Percentiles rank a stretch among this genome's conserved stretches.
Conservation (phyloP, 331 rosid species). For the Quercus phellos region DNA sequence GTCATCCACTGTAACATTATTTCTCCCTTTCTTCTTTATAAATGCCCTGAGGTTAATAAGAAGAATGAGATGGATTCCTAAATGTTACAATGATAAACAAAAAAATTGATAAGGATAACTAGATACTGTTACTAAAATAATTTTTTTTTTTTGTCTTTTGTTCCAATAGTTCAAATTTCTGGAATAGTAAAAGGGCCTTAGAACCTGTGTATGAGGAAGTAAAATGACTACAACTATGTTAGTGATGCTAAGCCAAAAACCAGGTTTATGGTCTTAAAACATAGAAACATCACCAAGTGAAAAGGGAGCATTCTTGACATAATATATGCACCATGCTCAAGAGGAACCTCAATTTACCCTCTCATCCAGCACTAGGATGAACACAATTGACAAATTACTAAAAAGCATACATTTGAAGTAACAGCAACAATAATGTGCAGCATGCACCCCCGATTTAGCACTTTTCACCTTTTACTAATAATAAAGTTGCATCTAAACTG, state of each 20-base stretch:
- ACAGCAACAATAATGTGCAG: not conserved
- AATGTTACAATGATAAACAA: not conserved
- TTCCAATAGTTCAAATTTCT: not conserved
- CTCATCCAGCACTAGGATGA: not conserved
- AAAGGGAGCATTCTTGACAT: not conserved
- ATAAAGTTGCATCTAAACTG: not conserved
- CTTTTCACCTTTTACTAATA: not conserved
- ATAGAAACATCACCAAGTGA: not conserved
- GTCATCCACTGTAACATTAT: constrained; percentile 75
- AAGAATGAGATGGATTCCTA: constrained; percentile 7
- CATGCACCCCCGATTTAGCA: not conserved
- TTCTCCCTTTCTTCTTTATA: constrained; percentile 83
- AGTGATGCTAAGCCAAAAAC: not conserved
- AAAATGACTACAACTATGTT: no score
- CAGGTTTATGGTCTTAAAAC: not conserved
- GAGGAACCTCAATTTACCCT: not conserved
- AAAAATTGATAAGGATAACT: not conserved
- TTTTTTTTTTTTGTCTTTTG: not conserved
- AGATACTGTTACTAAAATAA: constrained; percentile 4
- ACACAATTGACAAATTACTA: not conserved
- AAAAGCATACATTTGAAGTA: not conserved
- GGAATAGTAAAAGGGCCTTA: not conserved
- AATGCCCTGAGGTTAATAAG: constrained; percentile 39
- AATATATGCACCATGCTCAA: not conserved
- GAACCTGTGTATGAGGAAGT: no score